Base-by-base conservation (phyloP, 2,329 filamentous ascomycete species). In the Calonectria pteridis region DNA sequence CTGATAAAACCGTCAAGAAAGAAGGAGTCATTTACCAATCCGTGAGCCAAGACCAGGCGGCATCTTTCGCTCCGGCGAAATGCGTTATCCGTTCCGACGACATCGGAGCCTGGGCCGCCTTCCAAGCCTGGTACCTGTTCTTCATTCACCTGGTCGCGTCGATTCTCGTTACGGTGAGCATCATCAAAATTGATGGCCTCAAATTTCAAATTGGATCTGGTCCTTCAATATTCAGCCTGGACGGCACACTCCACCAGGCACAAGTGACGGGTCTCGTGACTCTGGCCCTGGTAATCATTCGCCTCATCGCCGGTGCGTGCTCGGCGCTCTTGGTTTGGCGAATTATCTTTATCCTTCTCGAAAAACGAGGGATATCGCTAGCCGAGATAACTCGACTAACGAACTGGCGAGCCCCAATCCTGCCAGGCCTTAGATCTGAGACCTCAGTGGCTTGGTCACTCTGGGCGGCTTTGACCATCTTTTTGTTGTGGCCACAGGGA, bases 131-230 rank as follows among this genome's bases (percentile, higher is more conserved):
- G 51, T 68, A 68, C 13, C 23, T 59, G 14, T 43, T 46, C 26
- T 26, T 59, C 13, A 11, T 58, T 10, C 51, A 68, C 13, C 50
- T 68, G 6, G 7, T 58, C 13, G 51, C 35, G 0, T 68, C 50
- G 6, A 29, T 49, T 14, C 10, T 58, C 6, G 35, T 66, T 3
- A 23, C 29, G 6, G 50, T 59, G 14, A 20, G 23, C 20, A 59
- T 68, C 28, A 59, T 46, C n/a, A 33, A 68, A 33, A 58, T 68
- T 18, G 50, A 68, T 13, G 66, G 51, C 66, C n/a, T 46, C 3
- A 49, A 68, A n/a, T 68, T 68, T 16, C 37, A 59, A 59, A 68
- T 68, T 26, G 66, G 66, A 26, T 49, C 51, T 10, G 35, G 50
- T 1, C 37, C 66, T 13, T 46, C 50, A 3, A 29, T 58, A 28